phyloP scores from a whole-genome alignment of 208 protist genomes.

The Acanthamoeba rhysodes region DNA sequence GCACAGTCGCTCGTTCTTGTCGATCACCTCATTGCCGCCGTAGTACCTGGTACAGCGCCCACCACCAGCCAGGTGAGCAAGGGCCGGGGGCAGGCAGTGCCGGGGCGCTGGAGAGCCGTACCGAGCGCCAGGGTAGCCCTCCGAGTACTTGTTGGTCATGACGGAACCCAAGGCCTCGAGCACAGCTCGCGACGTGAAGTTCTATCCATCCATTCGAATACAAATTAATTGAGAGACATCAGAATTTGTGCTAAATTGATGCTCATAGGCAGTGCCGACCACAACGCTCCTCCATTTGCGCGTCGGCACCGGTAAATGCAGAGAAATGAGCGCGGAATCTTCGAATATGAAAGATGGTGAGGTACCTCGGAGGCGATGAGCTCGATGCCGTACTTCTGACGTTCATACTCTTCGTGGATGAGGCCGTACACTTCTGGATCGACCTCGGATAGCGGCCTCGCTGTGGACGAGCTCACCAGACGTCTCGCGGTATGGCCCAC shows the following conservation, averaged over 20 bases:
- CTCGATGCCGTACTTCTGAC: conserved; percentile 93
- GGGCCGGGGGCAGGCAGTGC: background rate
- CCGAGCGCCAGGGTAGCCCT: conserved; percentile 91
- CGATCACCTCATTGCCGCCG: conserved; percentile 90
- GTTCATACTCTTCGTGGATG: conserved; percentile 90
- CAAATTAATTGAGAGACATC: background rate
- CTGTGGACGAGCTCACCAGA: background rate
- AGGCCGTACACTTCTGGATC: conserved; percentile 92
- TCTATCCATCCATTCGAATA: conserved; percentile 90
- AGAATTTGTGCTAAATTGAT: background rate
- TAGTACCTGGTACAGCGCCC: conserved; percentile 85
- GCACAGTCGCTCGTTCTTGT: conserved; percentile 89
- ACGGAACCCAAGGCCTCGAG: conserved; percentile 90
- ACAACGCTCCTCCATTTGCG: background rate
- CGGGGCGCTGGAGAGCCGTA: conserved; percentile 51
- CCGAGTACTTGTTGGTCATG: conserved; percentile 94
- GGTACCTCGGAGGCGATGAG: conserved; percentile 95
- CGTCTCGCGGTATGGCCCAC: background rate
- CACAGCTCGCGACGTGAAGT: conserved; percentile 94
- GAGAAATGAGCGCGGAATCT: background rate
- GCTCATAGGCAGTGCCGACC: background rate
- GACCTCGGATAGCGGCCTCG: conserved; percentile 84
- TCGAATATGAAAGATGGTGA: too few relatives aligned
- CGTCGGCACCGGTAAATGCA: background rate
- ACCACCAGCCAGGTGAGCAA: background rate